Evolutionary conservation across 1,284 basidiomycete genomes (phyloP), one percentile per base, ranked within the genome.

Genomic region (Leccinum griseonigrum): DNA sequence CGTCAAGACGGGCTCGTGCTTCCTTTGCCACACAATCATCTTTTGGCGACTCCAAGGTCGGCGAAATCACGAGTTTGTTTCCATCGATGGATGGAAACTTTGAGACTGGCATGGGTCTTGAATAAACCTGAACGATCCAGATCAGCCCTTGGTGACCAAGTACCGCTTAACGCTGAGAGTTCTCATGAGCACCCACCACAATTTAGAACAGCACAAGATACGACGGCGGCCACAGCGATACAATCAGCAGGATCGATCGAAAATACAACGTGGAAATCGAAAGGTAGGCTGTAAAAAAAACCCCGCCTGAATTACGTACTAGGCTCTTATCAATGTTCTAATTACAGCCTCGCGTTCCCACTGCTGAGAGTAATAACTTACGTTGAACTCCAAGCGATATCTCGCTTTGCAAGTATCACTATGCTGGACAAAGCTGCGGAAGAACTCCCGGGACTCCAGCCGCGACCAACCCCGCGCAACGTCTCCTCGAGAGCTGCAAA

Each of bases 1-100:
- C 64, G 60, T 79, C 76, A 52, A 79, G 77, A 48, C 64, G 63
- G 13, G 55, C 48, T 32, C 60, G 68, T 22, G 46, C 54, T 10
- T 43, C 58, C 22, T n/a, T 18, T 31, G 31, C 46, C 43, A 56
- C 22, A 5, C 26, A 10, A 28, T 14, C 18, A 38, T 36, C 32
- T 10, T 11, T 31, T 26, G 51, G 36, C 64, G 64, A 50, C 7
- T 34, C 11, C n/a, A 4, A 14, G 32, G 22, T 32, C 5, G 48
- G n/a, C 54, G 40, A 50, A 31, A 60, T 11, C n/a, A 29, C 38
- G 22, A 13, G 18, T 46, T 28, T 7, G 13, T n/a, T 31, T 43
- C 18, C 51, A 10, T 57, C 26, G 7, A 38, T 34, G 0, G 22
- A 10, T 18, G 57, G 34, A 34, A 18, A 38, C 31, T 9, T 29